phyloP scores from a whole-genome alignment of 495 filamentous ascomycete genomes.

The Penicillium cinerascens region DNA sequence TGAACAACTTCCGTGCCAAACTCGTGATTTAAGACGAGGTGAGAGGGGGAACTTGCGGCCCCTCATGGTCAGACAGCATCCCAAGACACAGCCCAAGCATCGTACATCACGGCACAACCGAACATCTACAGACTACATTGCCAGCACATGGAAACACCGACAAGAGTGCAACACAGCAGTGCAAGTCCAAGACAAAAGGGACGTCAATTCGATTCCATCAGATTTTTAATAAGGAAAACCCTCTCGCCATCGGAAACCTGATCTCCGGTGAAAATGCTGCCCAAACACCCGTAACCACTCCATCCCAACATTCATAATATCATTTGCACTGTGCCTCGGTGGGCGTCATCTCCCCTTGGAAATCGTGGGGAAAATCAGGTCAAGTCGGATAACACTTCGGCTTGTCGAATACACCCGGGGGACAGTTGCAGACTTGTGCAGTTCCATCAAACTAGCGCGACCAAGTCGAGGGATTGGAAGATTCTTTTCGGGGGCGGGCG shows the following conservation, averaged over 20 bases:
- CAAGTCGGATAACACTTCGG: not conserved
- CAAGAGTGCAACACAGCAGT: not conserved
- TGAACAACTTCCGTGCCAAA: too few relatives aligned
- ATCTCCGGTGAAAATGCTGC: constrained; percentile 5
- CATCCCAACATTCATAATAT: constrained; percentile 4
- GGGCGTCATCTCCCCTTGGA: not conserved
- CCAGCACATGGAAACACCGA: not conserved
- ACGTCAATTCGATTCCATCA: constrained; percentile 32
- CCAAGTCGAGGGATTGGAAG: constrained; percentile 12
- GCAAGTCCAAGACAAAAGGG: constrained; percentile 18
- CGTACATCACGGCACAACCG: not conserved
- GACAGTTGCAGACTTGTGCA: constrained; percentile 9
- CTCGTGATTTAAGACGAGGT: too few relatives aligned
- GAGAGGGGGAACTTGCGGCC: too few relatives aligned
- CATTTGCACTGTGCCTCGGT: not conserved
- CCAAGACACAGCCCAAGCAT: not conserved
- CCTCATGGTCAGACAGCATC: not conserved
- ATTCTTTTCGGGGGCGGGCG: constrained; percentile 15
- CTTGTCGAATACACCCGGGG: not conserved
- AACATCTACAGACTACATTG: not conserved
- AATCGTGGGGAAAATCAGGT: not conserved
- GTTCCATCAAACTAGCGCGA: constrained; percentile 26
- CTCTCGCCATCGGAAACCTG: constrained; percentile 14
- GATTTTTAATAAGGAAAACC: constrained; percentile 26
- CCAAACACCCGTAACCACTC: not conserved